phyloP scores from a whole-genome alignment of 305 asterid species.

The Lippia alba region DNA sequence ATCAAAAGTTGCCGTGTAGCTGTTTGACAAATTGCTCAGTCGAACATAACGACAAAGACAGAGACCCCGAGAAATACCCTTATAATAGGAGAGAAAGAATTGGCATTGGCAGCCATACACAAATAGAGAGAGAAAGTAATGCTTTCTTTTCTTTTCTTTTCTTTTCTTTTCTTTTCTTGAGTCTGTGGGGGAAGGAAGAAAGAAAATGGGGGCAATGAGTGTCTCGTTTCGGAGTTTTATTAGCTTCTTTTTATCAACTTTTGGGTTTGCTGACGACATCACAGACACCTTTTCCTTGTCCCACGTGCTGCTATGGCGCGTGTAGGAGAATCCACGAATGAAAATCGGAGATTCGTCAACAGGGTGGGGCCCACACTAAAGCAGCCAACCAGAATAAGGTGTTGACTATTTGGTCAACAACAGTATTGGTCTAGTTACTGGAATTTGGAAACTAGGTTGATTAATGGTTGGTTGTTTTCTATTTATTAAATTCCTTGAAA shows the following conservation, averaged over 20 bases:
- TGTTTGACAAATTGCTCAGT: conserved; percentile 38
- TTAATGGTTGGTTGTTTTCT: background rate
- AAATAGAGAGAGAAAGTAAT: too few relatives aligned
- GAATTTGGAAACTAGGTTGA: background rate
- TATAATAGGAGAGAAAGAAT: conserved; percentile 23
- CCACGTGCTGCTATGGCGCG: conserved; percentile 62
- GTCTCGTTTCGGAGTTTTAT: conserved; percentile 9
- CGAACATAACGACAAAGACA: conserved; percentile 25
- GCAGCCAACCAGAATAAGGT: conserved; percentile 35
- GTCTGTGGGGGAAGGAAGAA: conserved; percentile 29
- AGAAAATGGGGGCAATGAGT: background rate
- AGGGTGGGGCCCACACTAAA: conserved; percentile 32
- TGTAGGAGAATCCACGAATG: conserved; percentile 44
- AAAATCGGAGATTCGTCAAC: conserved; percentile 38
- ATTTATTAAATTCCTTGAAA: background rate
- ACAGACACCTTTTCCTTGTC: conserved; percentile 28
- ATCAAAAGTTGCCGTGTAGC: conserved; percentile 3
- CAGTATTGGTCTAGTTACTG: background rate
- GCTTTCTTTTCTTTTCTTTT: too few relatives aligned
- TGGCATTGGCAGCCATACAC: background rate
- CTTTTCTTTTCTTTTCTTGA: conserved; percentile 12
- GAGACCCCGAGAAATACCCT: background rate
- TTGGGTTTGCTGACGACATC: conserved; percentile 19
- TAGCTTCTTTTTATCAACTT: background rate
- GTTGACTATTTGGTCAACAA: conserved; percentile 38